Conservation (phyloP, 164 flowering plant species). For the Warburgia ugandensis region DNA sequence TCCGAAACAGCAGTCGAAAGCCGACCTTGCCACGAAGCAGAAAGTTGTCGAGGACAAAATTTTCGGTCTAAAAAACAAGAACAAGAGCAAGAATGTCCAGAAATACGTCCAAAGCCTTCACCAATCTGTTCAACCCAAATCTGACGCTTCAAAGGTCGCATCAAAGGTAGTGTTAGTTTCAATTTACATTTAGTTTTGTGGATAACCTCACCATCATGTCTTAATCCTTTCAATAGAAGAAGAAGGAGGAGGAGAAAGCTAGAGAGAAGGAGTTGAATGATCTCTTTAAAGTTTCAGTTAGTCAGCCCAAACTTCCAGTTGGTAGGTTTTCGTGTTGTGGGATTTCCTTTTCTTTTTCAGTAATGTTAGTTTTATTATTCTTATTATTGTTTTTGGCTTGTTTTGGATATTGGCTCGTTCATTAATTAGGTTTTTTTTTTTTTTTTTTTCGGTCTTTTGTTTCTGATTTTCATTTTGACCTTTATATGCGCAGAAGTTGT, state of each 20-base stretch:
- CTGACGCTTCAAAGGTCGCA: constrained; percentile 54
- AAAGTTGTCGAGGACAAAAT: constrained; percentile 95
- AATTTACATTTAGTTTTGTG: not conserved
- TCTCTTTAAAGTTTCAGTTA: constrained; percentile 81
- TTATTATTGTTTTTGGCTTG: not conserved
- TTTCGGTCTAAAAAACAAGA: constrained; percentile 93
- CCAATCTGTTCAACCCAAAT: constrained; percentile 68
- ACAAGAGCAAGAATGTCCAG: constrained; percentile 93
- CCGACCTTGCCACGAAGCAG: constrained; percentile 96
- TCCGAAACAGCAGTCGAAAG: constrained; percentile 79
- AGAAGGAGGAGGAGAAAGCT: constrained; percentile 95
- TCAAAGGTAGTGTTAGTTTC: constrained; percentile 42
- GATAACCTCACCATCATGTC: not conserved
- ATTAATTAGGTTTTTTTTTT: not conserved
- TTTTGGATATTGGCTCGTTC: not conserved
- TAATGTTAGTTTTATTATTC: not conserved
- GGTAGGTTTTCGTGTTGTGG: no score
- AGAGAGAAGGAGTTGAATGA: constrained; percentile 90
- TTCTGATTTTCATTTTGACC: no score
- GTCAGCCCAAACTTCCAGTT: constrained; percentile 93
- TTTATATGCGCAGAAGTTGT: not conserved
- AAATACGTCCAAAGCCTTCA: constrained; percentile 79
- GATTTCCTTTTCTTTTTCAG: not conserved
- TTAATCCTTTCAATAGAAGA: constrained; percentile 48
- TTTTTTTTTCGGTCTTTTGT: not conserved